Base-by-base conservation (phyloP, 2,329 filamentous ascomycete genomes). In the Sphaerulina vaccinii region DNA sequence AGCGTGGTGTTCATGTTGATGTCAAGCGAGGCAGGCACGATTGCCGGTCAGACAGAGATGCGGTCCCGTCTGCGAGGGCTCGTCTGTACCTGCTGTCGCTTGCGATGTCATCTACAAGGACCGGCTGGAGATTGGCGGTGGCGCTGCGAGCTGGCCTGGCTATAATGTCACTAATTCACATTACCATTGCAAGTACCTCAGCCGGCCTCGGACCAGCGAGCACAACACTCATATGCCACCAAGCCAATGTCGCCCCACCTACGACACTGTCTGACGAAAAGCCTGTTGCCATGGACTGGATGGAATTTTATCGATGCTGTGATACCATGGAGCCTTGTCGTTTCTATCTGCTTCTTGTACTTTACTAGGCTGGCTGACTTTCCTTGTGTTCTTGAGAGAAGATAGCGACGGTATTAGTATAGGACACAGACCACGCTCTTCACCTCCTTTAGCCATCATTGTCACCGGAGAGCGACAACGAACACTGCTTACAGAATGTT, bases 121-220 rank as follows among this genome's bases (percentile, higher is more conserved):
- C 21, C 35, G 48, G 51, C 46, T 43, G 11, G 50, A 54, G 36
- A 40, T 35, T 24, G 21, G 37, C 37, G 32, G 46, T 49, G 50
- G 35, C 43, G 51, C 52, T 54, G 56, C 57, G 37, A 60, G 59
- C 43, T 43, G 52, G 41, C 46, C 41, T 49, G 58, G 52, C 44
- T 54, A 56, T 63, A 59, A 62, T 62, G 61, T 62, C 52, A 63
- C 59, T 62, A 65, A 62, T 63, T 54, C 52, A 64, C 53, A 65
- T 65, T 53, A 51, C 56, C 56, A 55, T 56, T 57, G 52, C 60
- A 59, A 53, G 51, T 55, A 52, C 54, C 54, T 58, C 56, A 50
- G 54, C 56, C 51, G 43, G 36, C 47, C 33, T 46, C 38, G 51
- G 29, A 32, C 47, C 33, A 48, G 29, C 40, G 22, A 41, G 18